A percentile compares a stretch with the other conserved stretches of the same genome.
Conservation (phyloP, 106 monocot species). For the Chionographis japonica region DNA sequence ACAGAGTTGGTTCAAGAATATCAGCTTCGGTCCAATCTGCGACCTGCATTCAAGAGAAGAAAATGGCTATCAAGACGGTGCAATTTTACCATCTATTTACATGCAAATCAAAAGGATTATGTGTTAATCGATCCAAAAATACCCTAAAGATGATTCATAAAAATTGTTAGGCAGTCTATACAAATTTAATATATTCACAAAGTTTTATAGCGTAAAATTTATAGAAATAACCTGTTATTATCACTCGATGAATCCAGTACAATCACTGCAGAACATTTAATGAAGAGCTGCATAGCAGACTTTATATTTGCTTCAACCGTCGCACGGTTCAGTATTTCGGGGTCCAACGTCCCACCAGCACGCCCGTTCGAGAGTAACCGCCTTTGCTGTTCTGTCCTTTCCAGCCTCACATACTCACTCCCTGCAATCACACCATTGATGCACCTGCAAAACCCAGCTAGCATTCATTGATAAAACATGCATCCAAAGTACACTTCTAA, state of each 20-base stretch:
- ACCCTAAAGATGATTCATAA: too few relatives aligned
- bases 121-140: too few relatives aligned
- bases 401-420: constrained; percentile 62
- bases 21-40: constrained; percentile 66
- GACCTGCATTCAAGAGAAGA: constrained; percentile 33
- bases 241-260: constrained; percentile 76
- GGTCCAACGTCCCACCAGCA: constrained; percentile 32
- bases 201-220: not conserved
- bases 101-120: too few relatives aligned
- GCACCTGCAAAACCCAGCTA: constrained; percentile 43
- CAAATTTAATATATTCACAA: too few relatives aligned
- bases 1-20: constrained; percentile 92
- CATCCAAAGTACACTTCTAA: not conserved
- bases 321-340: constrained; percentile 45
- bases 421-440: constrained; percentile 78
- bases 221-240: constrained; percentile 52
- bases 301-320: constrained; percentile 80
- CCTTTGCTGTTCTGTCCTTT: constrained; percentile 50
- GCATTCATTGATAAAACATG: not conserved
- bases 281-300: constrained; percentile 76
- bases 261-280: constrained; percentile 69
- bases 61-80: not conserved
- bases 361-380: constrained; percentile 61
- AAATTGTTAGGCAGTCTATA: too few relatives aligned
- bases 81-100: not conserved